Evolutionary conservation across 441 rosid species (phyloP).

Genomic region (Melianthus villosus): DNA sequence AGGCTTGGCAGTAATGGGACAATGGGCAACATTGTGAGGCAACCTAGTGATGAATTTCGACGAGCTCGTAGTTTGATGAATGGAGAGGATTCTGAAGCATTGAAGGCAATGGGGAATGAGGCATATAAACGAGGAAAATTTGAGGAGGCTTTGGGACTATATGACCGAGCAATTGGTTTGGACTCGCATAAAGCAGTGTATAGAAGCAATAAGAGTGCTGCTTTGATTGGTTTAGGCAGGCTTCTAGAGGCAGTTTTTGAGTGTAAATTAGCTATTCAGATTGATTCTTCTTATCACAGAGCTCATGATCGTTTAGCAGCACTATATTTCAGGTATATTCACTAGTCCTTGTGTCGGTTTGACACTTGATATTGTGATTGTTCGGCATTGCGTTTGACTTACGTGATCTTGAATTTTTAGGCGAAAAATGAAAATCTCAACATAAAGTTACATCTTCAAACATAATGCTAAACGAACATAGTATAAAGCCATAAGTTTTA

Average conservation of each 20-base stretch:
- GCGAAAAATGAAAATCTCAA: too few relatives aligned
- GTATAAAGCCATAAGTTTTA: too few relatives aligned
- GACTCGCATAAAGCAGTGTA: slow-evolving; percentile 49
- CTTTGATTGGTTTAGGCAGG: slow-evolving; percentile 60
- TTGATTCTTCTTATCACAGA: slow-evolving; percentile 47
- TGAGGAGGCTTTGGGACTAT: slow-evolving; percentile 47
- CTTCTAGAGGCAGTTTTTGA: slow-evolving; percentile 42
- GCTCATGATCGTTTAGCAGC: slow-evolving; percentile 69
- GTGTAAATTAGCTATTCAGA: slow-evolving; percentile 55
- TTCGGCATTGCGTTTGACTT: too few relatives aligned
- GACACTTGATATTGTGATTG: too few relatives aligned
- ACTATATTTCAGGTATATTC: slow-evolving; percentile 51
- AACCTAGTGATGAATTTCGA: slow-evolving; percentile 20
- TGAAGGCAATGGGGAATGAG: slow-evolving; percentile 63
- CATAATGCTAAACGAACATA: too few relatives aligned
- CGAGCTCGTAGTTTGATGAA: slow-evolving; percentile 8
- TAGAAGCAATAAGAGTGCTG: slow-evolving; percentile 61
- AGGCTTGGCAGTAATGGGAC: slow-evolving; percentile 17
- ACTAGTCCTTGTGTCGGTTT: too few relatives aligned
- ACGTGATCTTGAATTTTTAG: too few relatives aligned
- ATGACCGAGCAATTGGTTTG: slow-evolving; percentile 53
- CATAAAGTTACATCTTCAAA: too few relatives aligned
- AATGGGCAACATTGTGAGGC: slow-evolving; percentile 53
- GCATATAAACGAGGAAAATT: slow-evolving; percentile 52
- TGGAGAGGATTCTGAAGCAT: slow-evolving; percentile 36